Conservation (phyloP, 306 rosid species). For the Sechiopsis laciniata region DNA sequence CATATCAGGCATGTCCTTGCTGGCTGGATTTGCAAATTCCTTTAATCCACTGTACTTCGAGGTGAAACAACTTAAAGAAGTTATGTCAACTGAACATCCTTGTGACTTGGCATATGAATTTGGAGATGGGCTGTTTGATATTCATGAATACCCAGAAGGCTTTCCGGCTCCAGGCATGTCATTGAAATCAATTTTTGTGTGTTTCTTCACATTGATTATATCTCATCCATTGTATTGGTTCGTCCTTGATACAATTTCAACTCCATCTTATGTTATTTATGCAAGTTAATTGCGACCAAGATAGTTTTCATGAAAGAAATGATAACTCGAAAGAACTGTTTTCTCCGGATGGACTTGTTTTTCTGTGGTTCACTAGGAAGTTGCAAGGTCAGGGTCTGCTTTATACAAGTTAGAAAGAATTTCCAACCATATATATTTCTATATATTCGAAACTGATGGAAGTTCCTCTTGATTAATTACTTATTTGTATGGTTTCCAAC, state of each 20-base stretch:
- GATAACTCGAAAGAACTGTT: background rate
- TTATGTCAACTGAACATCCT: conserved; percentile 86
- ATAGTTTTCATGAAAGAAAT: background rate
- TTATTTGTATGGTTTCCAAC: background rate
- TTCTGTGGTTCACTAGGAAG: background rate
- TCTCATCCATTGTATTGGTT: background rate
- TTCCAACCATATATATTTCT: background rate
- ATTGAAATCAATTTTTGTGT: background rate
- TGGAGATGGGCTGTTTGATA: conserved; percentile 62
- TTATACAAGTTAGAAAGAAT: background rate
- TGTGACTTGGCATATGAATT: conserved; percentile 82
- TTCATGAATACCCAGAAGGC: conserved; percentile 59
- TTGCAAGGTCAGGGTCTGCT: background rate
- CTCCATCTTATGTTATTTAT: background rate
- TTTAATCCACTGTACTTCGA: conserved; percentile 60
- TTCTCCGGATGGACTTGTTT: background rate
- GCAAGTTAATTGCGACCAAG: background rate
- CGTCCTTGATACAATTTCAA: background rate
- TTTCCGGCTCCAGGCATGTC: conserved; percentile 63
- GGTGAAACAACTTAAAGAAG: conserved; percentile 60
- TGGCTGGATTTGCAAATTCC: conserved; percentile 49
- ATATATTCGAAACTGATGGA: background rate
- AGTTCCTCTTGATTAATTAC: background rate
- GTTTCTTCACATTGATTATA: background rate
- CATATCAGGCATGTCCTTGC: conserved; percentile 50